Percentiles rank a stretch among this genome's conserved stretches.
Evolutionary conservation across 176 grass and related monocot genomes (phyloP).

Genomic region (Paspalum notatum): DNA sequence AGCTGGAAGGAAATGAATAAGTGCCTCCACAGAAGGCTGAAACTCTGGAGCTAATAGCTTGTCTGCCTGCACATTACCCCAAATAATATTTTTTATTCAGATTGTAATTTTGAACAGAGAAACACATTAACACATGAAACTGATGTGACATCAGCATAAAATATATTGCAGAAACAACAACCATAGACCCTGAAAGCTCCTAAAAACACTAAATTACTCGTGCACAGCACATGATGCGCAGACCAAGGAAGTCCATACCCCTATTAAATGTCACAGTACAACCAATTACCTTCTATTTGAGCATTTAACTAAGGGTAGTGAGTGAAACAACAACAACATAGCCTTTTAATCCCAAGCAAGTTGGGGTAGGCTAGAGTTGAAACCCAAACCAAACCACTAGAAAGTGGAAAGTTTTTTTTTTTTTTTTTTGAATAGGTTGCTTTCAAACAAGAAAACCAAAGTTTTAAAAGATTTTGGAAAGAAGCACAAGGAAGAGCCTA

Average conservation of each 20-base stretch:
- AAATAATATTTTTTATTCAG: background rate
- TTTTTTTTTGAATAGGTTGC: too few relatives aligned
- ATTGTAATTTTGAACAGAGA: background rate
- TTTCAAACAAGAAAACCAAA: too few relatives aligned
- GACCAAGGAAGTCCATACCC: too few relatives aligned
- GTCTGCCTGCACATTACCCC: constrained; percentile 64
- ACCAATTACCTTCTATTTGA: too few relatives aligned
- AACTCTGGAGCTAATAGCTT: constrained; percentile 92
- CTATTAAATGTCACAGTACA: too few relatives aligned
- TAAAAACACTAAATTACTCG: background rate
- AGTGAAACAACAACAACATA: background rate
- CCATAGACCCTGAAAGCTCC: background rate
- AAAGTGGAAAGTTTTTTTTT: too few relatives aligned
- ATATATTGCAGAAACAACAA: background rate
- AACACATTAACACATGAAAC: background rate
- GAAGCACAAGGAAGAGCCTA: too few relatives aligned
- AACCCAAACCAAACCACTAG: too few relatives aligned
- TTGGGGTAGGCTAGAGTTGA: too few relatives aligned
- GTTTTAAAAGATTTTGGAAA: too few relatives aligned
- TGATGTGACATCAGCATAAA: background rate
- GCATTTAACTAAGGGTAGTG: too few relatives aligned
- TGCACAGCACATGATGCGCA: too few relatives aligned
- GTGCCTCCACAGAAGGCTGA: constrained; percentile 81
- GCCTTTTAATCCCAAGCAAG: background rate
- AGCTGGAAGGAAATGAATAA: constrained; percentile 70